Evolutionary conservation across 2,329 filamentous ascomycete genomes (phyloP), one percentile per base, ranked within the genome.

Genomic region (Penicillium nordicum): DNA sequence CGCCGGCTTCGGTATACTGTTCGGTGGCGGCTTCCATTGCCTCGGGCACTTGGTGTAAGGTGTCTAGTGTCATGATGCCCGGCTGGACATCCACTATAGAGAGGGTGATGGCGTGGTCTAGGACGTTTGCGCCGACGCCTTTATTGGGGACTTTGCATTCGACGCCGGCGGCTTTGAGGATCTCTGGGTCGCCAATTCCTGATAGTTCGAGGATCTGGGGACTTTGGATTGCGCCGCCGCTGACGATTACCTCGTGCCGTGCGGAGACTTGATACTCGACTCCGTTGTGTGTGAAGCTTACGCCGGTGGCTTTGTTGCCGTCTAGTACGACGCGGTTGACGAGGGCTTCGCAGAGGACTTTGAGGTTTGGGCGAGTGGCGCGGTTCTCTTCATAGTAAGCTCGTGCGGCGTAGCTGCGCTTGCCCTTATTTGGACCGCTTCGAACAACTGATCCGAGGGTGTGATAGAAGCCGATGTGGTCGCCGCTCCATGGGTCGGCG

Each of bases 171-270:
- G 64, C 64, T 10, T 67, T 59, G 2, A 82, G 71, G 2, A 80
- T 63, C 0, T 69, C 67, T 0, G 73, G 69, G 44, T 77, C 75
- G 3, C 85, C 85, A 25, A 88, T 77, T 0, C 85, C 85, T 0
- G 84, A 86, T 1, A 86, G 74, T 60, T 88, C 84, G 16, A 82
- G 78, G 18, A 84, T 74, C 69, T 81, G 82, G 3, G 79, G 85
- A 16, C 80, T 84, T 64, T 80, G 80, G 41, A 82, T 73, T 21
- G 79, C 79, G 0, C 86, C 86, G 0, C 83, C 83, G 2, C 80
- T 80, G 4, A 88, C 69, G 36, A 88, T 77, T 12, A 87, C 78
- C 60, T 88, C 85, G 44, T 68, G 64, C 12, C 55, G 67, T 58
- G 64, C 72, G 5, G 59, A 73, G 7, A 75, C 67, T 16, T 67